Base-by-base conservation (phyloP, 177 flowering plant species). In the Telopea speciosissima region DNA sequence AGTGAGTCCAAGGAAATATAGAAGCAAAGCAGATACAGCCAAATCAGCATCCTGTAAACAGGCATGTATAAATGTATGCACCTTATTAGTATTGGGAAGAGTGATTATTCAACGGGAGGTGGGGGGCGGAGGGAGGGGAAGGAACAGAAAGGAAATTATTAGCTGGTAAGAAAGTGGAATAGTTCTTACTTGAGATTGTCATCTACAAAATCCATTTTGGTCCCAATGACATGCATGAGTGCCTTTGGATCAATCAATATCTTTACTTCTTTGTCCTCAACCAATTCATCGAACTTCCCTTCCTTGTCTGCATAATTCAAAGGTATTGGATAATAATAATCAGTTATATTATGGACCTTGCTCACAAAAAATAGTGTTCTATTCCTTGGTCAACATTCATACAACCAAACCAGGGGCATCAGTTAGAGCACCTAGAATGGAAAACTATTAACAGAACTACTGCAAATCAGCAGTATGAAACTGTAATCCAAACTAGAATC, bases 201-300 rank as follows among this genome's bases (percentile, higher is more conserved):
- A 70, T 94, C 97, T 14, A 90, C 85, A 80, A 92, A 95, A 83
- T 95, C 99, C 97, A 95, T 95, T 81, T 89, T 84, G 52, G 97
- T 92, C 67, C 99, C 99, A 61, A 95, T 87, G 13, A 95, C 97
- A 81, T 95, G 97, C 97, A 95, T 92, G 19, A 88, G 80, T 24
- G 99, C 97, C 78, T 90, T 95, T 31, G 99, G 93, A 74, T 95
- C 99, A 71, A 95, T 82, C 79, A 95, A 49, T 73, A 95, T 84
- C 86, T 87, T 95, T 58, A 95, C 97, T 60, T 92, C 97, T 73
- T 91, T 87, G 72, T 95, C 97, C 79, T 95, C 97, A 56, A 95
- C 83, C 81, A 91, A 62, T 76, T 91, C 97, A 63, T 95, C 99
- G 76, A 89, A 91, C 78, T 92, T 89, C 42, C 90, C 96, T 71